A percentile compares a stretch with the other conserved stretches of the same genome.
Conservation (phyloP, 2,329 filamentous ascomycete genomes). For the Raffaelea arxii region DNA sequence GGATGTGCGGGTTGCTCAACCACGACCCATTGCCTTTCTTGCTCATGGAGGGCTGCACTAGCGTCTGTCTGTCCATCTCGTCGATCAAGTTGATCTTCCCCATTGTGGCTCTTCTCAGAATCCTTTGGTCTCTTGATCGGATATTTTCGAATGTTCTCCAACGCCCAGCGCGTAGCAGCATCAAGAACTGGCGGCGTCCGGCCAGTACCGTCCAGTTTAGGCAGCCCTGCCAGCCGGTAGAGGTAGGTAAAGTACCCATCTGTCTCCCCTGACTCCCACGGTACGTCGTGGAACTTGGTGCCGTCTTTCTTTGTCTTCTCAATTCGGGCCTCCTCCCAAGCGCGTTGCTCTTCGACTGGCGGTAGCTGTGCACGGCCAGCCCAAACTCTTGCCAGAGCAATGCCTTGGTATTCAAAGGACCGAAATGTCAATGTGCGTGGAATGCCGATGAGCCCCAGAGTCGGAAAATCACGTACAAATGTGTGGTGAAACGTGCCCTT, state of each 20-base stretch:
- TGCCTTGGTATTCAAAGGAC: constrained; percentile 28
- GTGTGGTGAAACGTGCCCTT: constrained; percentile 38
- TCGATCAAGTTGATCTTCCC: too few species aligned
- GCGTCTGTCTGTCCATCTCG: too few species aligned
- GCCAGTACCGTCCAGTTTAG: constrained; percentile 34
- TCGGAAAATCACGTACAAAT: constrained; percentile 37
- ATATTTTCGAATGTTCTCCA: constrained; percentile 39
- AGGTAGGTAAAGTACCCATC: constrained; percentile 33
- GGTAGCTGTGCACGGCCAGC: constrained; percentile 30
- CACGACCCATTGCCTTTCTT: too few species aligned
- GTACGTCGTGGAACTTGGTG: constrained; percentile 41
- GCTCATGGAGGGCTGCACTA: too few species aligned
- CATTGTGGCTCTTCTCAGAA: too few species aligned
- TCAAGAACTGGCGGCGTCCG: constrained; percentile 34
- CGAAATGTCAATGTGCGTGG: constrained; percentile 33
- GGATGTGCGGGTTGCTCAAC: too few species aligned
- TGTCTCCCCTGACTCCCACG: constrained; percentile 43
- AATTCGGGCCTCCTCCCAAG: constrained; percentile 36
- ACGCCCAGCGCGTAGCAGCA: constrained; percentile 33
- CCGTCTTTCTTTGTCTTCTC: constrained; percentile 19
- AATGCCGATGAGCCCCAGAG: constrained; percentile 40
- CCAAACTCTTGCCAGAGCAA: constrained; percentile 24
- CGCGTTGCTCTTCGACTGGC: constrained; percentile 23
- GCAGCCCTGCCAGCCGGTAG: constrained; percentile 39
- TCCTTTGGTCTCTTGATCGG: too few species aligned